Percentiles rank a stretch among this genome's conserved stretches.
phyloP scores from a whole-genome alignment of 805 yeast genomes.

The Nakazawaea holstii region DNA sequence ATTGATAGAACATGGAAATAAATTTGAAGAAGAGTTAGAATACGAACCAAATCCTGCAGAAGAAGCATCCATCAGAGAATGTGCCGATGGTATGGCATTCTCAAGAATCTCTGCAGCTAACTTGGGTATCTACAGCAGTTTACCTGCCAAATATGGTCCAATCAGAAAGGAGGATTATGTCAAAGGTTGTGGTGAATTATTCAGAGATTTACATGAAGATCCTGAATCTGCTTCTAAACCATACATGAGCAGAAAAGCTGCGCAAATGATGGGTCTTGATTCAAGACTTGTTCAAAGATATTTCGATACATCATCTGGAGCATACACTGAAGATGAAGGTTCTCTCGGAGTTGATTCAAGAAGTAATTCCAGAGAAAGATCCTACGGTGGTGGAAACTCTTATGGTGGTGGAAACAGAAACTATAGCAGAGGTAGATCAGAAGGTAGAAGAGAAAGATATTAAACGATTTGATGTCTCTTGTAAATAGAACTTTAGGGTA shows the following conservation, averaged over 20 bases:
- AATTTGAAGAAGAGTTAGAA: conserved; percentile 37
- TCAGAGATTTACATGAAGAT: conserved; percentile 11
- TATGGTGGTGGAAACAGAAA: not conserved
- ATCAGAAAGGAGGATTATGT: conserved; percentile 7
- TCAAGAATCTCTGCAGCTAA: conserved; percentile 27
- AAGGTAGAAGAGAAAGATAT: conserved; percentile 4
- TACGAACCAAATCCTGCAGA: conserved; percentile 34
- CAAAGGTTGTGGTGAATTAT: conserved; percentile 12
- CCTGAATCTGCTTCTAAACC: conserved; percentile 12
- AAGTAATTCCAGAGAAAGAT: conserved; percentile 13
- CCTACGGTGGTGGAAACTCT: conserved; percentile 1
- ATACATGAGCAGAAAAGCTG: conserved; percentile 15
- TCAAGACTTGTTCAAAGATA: conserved; percentile 20
- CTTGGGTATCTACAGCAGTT: conserved; percentile 11
- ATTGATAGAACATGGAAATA: conserved; percentile 50
- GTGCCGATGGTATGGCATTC: conserved; percentile 26
- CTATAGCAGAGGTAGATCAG: not conserved
- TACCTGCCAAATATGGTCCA: conserved; percentile 12
- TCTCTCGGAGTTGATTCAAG: conserved; percentile 15
- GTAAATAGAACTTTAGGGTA: too few relatives aligned
- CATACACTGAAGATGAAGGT: conserved; percentile 9
- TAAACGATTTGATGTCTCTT: not conserved
- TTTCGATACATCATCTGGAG: conserved; percentile 21
- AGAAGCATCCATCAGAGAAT: conserved; percentile 22
- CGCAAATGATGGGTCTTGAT: conserved; percentile 23